These are phyloP conservation scores for Chytriomyces sp. DNA, from an alignment of 192 early-diverging fungal genomes.

Conservation along the genomic window DNA sequence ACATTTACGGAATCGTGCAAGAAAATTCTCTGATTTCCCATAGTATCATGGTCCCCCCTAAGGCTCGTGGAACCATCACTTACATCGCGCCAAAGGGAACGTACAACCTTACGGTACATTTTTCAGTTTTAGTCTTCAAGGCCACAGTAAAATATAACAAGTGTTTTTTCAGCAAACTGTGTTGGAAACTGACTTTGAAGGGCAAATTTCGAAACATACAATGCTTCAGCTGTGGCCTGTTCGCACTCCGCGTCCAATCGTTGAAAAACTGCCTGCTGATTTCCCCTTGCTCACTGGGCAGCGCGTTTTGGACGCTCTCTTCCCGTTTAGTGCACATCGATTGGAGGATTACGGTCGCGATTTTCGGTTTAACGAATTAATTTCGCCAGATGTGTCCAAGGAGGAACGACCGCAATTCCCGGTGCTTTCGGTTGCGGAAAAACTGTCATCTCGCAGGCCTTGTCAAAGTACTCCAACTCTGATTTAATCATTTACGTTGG, in stretches of 20 bases:
- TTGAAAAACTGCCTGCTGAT: constrained; percentile 94
- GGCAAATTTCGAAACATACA: constrained; percentile 86
- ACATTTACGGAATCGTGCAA: constrained; percentile 93
- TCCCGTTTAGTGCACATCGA: constrained; percentile 85
- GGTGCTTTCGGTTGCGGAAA: constrained; percentile 99
- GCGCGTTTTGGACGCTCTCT: constrained; percentile 97
- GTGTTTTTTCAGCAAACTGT: constrained; percentile 85
- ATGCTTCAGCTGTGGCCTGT: constrained; percentile 99
- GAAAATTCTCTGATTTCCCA: constrained; percentile 97
- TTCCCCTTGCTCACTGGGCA: constrained; percentile 97
- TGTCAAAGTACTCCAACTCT: constrained; percentile 99
- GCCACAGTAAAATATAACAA: too few relatives aligned
- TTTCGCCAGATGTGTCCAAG: constrained; percentile 84
- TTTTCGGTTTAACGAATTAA: too few relatives aligned
- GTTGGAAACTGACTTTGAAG: constrained; percentile 96
- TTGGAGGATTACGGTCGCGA: not conserved
- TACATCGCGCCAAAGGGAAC: constrained; percentile 91
- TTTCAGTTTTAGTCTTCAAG: too few relatives aligned
- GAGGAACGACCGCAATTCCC: constrained; percentile 99
- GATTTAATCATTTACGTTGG: constrained; percentile 99
- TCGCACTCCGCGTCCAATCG: constrained; percentile 90
- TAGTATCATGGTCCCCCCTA: constrained; percentile 94
- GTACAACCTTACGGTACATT: constrained; percentile 81
- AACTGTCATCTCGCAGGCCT: constrained; percentile 99
- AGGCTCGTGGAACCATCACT: constrained; percentile 91